These are phyloP conservation scores for Pseudozyma sp. DNA, from an alignment of 1,284 basidiomycete genomes.

Conservation along the genomic window DNA sequence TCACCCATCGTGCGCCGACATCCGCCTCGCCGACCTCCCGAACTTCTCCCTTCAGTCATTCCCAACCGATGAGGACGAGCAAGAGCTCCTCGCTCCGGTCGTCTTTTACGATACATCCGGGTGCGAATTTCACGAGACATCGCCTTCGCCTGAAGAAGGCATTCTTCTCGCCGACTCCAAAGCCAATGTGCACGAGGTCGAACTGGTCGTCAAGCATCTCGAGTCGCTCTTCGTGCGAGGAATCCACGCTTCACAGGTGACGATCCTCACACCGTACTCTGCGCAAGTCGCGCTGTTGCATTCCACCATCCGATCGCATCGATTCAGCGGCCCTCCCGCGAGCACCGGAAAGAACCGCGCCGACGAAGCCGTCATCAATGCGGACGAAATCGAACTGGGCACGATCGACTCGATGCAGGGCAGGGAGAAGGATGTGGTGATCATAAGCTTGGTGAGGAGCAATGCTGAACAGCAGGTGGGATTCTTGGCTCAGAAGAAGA, in stretches of 20 bases:
- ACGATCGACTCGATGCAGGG: constrained; percentile 67
- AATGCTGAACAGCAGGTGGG: constrained; percentile 60
- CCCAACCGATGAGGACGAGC: constrained; percentile 72
- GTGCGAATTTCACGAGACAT: constrained; percentile 51
- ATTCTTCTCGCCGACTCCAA: constrained; percentile 67
- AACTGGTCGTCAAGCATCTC: constrained; percentile 84
- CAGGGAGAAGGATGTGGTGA: constrained; percentile 64
- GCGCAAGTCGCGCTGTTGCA: constrained; percentile 71
- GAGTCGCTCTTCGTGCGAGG: constrained; percentile 80
- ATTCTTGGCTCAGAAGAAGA: constrained; percentile 60
- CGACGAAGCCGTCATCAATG: constrained; percentile 6
- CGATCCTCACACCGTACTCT: constrained; percentile 86
- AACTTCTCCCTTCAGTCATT: constrained; percentile 3
- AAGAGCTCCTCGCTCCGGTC: constrained; percentile 80
- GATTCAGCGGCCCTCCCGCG: constrained; percentile 1
- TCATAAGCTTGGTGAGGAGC: constrained; percentile 60
- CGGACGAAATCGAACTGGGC: constrained; percentile 54
- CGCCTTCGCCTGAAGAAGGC: constrained; percentile 21
- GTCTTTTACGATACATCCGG: constrained; percentile 85
- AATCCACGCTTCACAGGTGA: constrained; percentile 80
- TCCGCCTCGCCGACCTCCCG: constrained; percentile 78
- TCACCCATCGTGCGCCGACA: constrained; percentile 77
- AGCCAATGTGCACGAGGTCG: constrained; percentile 92
- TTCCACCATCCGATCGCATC: constrained; percentile 67
- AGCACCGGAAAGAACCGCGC: not conserved